phyloP scores from a whole-genome alignment of 1,284 basidiomycete species.

The Cryptococcus floricola region DNA sequence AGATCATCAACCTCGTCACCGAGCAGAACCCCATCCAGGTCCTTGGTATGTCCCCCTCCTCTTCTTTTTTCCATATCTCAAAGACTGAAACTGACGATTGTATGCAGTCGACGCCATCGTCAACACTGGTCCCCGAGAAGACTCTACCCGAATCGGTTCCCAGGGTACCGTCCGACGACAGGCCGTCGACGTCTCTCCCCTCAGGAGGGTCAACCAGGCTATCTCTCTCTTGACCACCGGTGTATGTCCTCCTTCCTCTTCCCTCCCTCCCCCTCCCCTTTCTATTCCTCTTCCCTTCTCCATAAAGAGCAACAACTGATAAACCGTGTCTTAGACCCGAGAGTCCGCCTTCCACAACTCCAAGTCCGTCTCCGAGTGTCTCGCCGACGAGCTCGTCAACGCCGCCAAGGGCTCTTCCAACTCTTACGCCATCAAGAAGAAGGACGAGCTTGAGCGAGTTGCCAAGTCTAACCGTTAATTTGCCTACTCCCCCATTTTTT shows the following conservation, averaged over 20 bases:
- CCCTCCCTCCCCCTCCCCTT: background rate
- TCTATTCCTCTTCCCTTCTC: background rate
- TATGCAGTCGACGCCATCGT: constrained; percentile 94
- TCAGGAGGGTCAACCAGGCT: constrained; percentile 97
- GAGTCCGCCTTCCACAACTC: constrained; percentile 99
- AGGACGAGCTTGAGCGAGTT: constrained; percentile 86
- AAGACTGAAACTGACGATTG: constrained; percentile 40
- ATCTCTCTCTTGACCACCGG: constrained; percentile 92
- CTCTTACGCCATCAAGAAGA: constrained; percentile 92
- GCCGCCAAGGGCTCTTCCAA: constrained; percentile 99
- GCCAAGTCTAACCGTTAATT: constrained; percentile 88
- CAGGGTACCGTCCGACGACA: constrained; percentile 99
- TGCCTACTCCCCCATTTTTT: background rate
- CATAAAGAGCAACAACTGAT: background rate
- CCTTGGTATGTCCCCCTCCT: constrained; percentile 31
- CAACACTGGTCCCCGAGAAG: constrained; percentile 99
- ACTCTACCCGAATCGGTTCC: constrained; percentile 99
- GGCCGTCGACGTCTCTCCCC: constrained; percentile 98
- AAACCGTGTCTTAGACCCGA: constrained; percentile 63
- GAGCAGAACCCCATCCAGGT: constrained; percentile 99
- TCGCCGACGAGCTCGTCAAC: constrained; percentile 99
- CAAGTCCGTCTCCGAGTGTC: constrained; percentile 97
- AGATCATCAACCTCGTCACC: constrained; percentile 99
- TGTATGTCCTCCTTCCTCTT: constrained; percentile 55
- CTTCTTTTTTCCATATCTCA: no score